phyloP scores from a whole-genome alignment of 129 eudicot genomes.

The Chrysanthemum seticuspe region DNA sequence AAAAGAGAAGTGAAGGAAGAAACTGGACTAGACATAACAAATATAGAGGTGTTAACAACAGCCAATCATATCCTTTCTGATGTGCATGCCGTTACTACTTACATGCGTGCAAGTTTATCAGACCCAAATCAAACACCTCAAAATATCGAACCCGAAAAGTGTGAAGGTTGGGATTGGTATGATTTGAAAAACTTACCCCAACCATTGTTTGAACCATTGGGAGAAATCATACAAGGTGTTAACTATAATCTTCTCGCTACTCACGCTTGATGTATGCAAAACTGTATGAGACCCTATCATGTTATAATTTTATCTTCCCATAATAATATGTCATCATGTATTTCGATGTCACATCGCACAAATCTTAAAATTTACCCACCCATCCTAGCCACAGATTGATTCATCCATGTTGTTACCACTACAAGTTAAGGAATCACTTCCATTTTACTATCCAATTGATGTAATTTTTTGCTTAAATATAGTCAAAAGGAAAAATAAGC shows the following conservation, averaged over 20 bases:
- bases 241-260: slow-evolving; percentile 46
- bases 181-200: slow-evolving; percentile 62
- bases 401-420: no score
- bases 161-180: slow-evolving; percentile 94
- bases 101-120: slow-evolving; percentile 56
- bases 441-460: no score
- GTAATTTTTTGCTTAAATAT: no score
- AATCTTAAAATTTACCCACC: no score
- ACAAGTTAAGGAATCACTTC: no score
- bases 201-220: slow-evolving; percentile 57
- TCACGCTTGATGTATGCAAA: slow-evolving; percentile 16
- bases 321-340: not conserved
- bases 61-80: slow-evolving; percentile 41
- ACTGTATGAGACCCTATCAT: not conserved
- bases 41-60: slow-evolving; percentile 54
- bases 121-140: slow-evolving; percentile 51
- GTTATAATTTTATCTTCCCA: not conserved
- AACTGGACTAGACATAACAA: slow-evolving; percentile 61
- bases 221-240: slow-evolving; percentile 42
- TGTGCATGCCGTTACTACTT: slow-evolving; percentile 43
- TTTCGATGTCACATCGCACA: no score
- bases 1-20: slow-evolving; percentile 87
- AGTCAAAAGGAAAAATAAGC: no score
- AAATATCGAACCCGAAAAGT: slow-evolving; percentile 77
- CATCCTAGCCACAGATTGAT: no score